Percentiles rank a stretch among this genome's conserved stretches.
phyloP scores from a whole-genome alignment of 306 rosid genomes.

The Pterocarpus macrocarpus region DNA sequence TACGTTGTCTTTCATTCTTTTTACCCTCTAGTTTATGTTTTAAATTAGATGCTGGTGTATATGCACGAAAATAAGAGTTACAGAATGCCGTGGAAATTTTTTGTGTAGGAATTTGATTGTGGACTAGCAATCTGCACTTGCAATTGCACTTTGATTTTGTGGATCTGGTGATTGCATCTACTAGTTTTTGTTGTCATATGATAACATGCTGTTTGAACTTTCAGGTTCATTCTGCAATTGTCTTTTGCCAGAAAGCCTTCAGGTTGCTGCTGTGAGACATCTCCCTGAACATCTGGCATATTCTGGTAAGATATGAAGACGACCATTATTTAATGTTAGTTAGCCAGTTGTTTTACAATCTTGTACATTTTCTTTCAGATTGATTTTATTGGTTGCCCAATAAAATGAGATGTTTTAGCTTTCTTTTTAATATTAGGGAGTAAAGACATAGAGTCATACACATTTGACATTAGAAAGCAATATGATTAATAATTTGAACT shows the following conservation, averaged over 20 bases:
- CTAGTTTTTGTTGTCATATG: conserved; percentile 48
- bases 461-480: background rate
- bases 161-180: conserved; percentile 22
- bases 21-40: conserved; percentile 15
- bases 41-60: conserved; percentile 6
- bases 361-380: conserved; percentile 32
- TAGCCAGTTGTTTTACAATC: background rate
- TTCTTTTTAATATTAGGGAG: too few relatives aligned
- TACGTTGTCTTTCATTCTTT: background rate
- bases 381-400: background rate
- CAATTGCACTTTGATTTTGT: conserved; percentile 15
- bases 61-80: conserved; percentile 7
- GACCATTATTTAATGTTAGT: background rate
- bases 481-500: background rate
- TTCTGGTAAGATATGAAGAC: conserved; percentile 65
- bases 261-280: conserved; percentile 83
- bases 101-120: conserved; percentile 12
- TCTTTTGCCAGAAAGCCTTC: conserved; percentile 95
- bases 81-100: conserved; percentile 19
- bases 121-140: background rate
- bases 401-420: background rate
- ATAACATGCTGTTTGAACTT: conserved; percentile 52
- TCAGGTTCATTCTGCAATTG: conserved; percentile 98
- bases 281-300: conserved; percentile 71
- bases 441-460: background rate